Base-by-base conservation (phyloP, 495 filamentous ascomycete genomes). In the Penicillium goetzii region DNA sequence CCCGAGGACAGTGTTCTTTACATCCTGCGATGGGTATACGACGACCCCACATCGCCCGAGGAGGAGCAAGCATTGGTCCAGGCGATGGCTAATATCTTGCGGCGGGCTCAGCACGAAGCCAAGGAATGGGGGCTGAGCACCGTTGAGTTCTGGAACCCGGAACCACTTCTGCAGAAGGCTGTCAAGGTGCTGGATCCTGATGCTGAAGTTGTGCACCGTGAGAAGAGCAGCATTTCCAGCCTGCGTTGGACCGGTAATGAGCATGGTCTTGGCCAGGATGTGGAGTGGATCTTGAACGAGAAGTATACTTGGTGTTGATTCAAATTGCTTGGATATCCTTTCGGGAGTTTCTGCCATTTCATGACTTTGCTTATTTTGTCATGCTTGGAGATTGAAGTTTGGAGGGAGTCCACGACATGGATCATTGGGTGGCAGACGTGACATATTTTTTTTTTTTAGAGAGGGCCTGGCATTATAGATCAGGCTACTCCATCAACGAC, bases 251-350 rank as follows among this genome's bases (percentile, higher is more conserved):
- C 84, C 58, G 86, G 83, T 10, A 75, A 76, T 15, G 70, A 81
- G 60, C 63, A 77, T 50, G 78, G 76, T 32, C 78, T 84, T 8
- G 74, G 74, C 17, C 76, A 81, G 40, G 80, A 88, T 25, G 79
- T 97, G 43, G 89, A 92, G 52, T 99, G 95, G 95, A 74, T 92
- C 56, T 84, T 82, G 62, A 97, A 96, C 71, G 93, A 99, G 83
- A 97, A 96, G 82, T 97, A 88, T 78, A 90, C 85, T 21, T 99
- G 94, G 94, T 97, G 92, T 73, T 97, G 75, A 86, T 51, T 38
- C 34, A 15, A 23, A 17, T 49, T 49, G 9, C 47, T 49, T 15
- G 14, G 32, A 6, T 30, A 51, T 61, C 21, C 25, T 65, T 56
- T 64, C 36, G 45, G 33, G 47, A 54, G 40, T 38, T 53, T 59